phyloP scores from a whole-genome alignment of 2,329 filamentous ascomycete species.

The Trichophyton simii region DNA sequence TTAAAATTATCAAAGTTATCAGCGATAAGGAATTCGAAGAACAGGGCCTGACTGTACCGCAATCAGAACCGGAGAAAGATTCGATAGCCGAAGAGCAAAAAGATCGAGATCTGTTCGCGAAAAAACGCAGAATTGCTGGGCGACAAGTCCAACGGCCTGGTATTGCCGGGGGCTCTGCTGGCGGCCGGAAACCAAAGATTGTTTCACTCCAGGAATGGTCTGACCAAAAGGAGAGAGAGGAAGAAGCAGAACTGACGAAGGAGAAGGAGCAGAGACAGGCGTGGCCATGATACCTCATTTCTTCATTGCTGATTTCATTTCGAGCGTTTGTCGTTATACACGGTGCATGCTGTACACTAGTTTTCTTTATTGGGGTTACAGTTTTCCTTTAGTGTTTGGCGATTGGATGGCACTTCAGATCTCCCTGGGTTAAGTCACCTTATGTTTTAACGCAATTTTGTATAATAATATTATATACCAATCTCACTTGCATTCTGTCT shows the following conservation, averaged over 20 bases:
- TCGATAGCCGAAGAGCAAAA: background rate
- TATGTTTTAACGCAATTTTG: background rate
- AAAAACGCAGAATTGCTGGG: slow-evolving; percentile 1
- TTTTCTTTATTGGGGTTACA: background rate
- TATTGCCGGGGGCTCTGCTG: background rate
- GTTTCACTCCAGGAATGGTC: background rate
- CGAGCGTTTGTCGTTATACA: background rate
- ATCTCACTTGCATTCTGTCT: background rate
- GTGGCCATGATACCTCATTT: background rate
- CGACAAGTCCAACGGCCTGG: background rate
- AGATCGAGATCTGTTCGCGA: background rate
- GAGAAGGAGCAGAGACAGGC: background rate
- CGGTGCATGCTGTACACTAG: background rate
- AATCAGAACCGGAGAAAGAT: background rate
- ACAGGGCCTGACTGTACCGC: slow-evolving; percentile 23
- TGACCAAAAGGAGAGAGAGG: background rate
- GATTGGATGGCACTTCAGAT: background rate
- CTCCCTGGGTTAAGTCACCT: background rate
- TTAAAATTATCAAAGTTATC: slow-evolving; percentile 45
- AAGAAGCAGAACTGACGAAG: background rate
- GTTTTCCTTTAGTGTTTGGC: background rate
- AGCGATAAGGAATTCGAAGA: slow-evolving; percentile 41
- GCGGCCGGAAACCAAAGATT: background rate
- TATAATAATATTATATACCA: background rate
- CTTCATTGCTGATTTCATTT: background rate